phyloP scores from a whole-genome alignment of 78 protist species.

The Dictyostelium citrinum region DNA sequence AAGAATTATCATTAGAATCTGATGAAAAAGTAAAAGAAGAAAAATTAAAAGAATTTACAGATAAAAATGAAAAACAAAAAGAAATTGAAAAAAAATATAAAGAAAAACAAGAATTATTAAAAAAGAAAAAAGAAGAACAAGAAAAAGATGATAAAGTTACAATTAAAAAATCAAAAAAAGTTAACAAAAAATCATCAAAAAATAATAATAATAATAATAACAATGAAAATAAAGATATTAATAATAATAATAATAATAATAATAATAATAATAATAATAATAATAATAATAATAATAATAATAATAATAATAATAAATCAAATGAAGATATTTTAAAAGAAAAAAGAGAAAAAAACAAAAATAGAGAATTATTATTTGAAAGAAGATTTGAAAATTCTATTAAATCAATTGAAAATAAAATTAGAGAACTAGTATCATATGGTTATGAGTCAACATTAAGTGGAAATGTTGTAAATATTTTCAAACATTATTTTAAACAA shows the following conservation, averaged over 20 bases:
- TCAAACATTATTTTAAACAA: slow-evolving; percentile 34
- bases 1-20: neutral
- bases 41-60: neutral
- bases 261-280: neutral
- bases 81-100: neutral
- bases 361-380: slow-evolving; percentile 13
- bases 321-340: neutral
- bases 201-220: slow-evolving; percentile 6
- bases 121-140: neutral
- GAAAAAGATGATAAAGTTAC: neutral
- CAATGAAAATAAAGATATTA: neutral
- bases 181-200: neutral
- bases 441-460: slow-evolving; percentile 11
- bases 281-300: neutral
- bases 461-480: slow-evolving; percentile 33
- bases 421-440: slow-evolving; percentile 7
- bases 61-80: neutral
- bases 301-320: neutral
- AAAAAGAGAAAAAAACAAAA: neutral
- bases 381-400: neutral
- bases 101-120: neutral
- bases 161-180: neutral
- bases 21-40: neutral
- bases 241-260: neutral
- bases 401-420: slow-evolving; percentile 1